Base-by-base conservation (phyloP, 2,329 filamentous ascomycete species). In the Trichoderma atroviride region DNA sequence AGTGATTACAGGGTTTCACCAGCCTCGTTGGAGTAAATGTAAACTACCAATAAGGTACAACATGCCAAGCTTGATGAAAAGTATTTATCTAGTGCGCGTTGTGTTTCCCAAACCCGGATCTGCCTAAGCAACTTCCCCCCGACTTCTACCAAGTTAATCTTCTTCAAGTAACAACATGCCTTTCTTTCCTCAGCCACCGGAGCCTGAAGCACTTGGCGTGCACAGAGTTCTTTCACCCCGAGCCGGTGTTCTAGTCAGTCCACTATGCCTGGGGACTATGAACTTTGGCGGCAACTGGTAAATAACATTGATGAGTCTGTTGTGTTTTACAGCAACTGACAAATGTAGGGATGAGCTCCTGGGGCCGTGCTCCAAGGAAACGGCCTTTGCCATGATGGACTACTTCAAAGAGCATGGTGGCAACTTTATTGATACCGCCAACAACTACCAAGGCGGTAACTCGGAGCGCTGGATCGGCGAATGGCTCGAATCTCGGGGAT, bases 401-500 rank as follows among this genome's bases (percentile, higher is more conserved):
- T 62, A 62, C 59, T 62, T 62, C 59, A 47, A 62, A 19, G 59
- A 62, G 37, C 33, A 29, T n/a, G 22, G 50, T 68, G 91, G 91
- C 24, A 93, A 92, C 79, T 92, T 92, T 77, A 89, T 93, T 75
- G 91, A 93, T 76, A 92, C 89, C 0, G 75, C 89, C 69, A 91
- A 88, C 80, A 89, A 89, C 77, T 92, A 92, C 78, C 89, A 91
- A 73, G 79, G 82, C 68, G 83, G 82, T 70, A 83, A 91, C 77
- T 87, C 87, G 1, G 90, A 92, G 78, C 78, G 75, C 64, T 90
- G 89, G 87, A 81, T 92, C 68, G 91, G 90, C 47, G 88, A 91
- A 73, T 92, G 90, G 89, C 90, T 91, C 87, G 82, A 84, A 73
- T 84, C 84, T 70, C 85, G 88, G 11, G 83, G 84, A 19, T 87